Evolutionary conservation across 2,329 filamentous ascomycete genomes (phyloP), one percentile per base, ranked within the genome.

Genomic region (Graphilbum sp.): DNA sequence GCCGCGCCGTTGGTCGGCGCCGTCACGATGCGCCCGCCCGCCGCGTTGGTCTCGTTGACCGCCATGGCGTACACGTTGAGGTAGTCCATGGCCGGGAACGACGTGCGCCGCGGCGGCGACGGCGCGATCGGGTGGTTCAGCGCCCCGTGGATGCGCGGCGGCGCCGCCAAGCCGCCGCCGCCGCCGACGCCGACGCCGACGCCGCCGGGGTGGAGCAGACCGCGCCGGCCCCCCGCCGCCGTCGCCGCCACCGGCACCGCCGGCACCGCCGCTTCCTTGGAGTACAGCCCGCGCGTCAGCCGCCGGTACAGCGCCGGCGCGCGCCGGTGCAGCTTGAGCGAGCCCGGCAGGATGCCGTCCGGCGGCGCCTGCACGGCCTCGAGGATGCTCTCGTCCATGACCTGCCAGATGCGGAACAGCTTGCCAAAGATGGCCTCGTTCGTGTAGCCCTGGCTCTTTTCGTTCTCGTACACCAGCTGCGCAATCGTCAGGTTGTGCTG

Each of bases 31-130:
- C 64, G 60, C 0, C 64, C 64, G 12, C 64, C 64, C 0, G 59
- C 61, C 2, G 64, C 64, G 39, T 67, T 67, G n/a, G 64, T 67
- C 49, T 67, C 64, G 44, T 67, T 67, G 19, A 67, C 64, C 0
- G 64, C 64, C 17, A 67, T 67, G 30, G 64, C 64, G 41, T 67
- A 67, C 0, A 66, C 63, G 2, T 60, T 60, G 9, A 67, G 48
- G 39, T 67, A 63, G 40, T 67, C 64, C 62, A 67, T 66, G 4
- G 62, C 61, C 4, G 63, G 62, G 39, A 67, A 63, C 1, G 61
- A 57, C 4, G 63, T 66, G 8, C 64, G 60, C 2, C 63, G 61
- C 2, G 50, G 47, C 2, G 63, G 64, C 1, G 62, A 60, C 1
- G 64, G 64, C 38, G 58, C 49, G 33, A 67, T 57, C 5, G 62